Conservation (phyloP, 176 grass and related monocot genomes). For the Cenchrus purpureus region DNA sequence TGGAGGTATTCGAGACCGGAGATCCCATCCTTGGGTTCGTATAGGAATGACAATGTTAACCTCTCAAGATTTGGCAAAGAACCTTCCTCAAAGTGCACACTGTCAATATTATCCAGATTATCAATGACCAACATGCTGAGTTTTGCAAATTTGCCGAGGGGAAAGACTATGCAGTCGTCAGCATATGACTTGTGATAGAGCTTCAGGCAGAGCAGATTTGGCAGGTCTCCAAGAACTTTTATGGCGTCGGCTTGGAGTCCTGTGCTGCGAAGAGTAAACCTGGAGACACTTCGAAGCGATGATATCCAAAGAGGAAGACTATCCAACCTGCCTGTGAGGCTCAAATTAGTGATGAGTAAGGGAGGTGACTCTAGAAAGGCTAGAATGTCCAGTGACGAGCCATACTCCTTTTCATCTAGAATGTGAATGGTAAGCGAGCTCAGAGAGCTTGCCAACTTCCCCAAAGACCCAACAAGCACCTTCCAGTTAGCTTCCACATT, state of each 20-base stretch:
- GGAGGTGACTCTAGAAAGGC: slow-evolving; percentile 1
- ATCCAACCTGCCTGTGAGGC: not conserved
- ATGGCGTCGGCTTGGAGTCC: not conserved
- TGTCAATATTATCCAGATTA: slow-evolving; percentile 29
- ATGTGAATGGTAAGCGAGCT: slow-evolving; percentile 21
- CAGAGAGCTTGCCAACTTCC: slow-evolving; percentile 12
- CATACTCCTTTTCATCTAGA: slow-evolving; percentile 2
- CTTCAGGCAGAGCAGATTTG: slow-evolving; percentile 28
- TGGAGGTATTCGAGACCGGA: not conserved
- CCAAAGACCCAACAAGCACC: not conserved
- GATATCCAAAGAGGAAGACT: slow-evolving; percentile 22
- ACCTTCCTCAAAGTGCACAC: slow-evolving; percentile 17
- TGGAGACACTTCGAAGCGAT: not conserved
- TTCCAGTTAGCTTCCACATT: slow-evolving; percentile 17
- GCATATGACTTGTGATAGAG: slow-evolving; percentile 24
- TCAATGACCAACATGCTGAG: slow-evolving; percentile 14
- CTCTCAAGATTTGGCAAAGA: slow-evolving; percentile 24
- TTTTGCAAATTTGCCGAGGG: not conserved
- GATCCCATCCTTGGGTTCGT: slow-evolving; percentile 14
- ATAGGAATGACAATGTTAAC: slow-evolving; percentile 9
- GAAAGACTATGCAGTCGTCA: not conserved
- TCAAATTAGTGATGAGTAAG: slow-evolving; percentile 17
- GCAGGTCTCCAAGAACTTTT: slow-evolving; percentile 3
- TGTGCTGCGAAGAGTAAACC: slow-evolving; percentile 6
- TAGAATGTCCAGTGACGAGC: not conserved